Evolutionary conservation across 495 filamentous ascomycete genomes (phyloP).

Genomic region (Talaromyces proteolyticus): DNA sequence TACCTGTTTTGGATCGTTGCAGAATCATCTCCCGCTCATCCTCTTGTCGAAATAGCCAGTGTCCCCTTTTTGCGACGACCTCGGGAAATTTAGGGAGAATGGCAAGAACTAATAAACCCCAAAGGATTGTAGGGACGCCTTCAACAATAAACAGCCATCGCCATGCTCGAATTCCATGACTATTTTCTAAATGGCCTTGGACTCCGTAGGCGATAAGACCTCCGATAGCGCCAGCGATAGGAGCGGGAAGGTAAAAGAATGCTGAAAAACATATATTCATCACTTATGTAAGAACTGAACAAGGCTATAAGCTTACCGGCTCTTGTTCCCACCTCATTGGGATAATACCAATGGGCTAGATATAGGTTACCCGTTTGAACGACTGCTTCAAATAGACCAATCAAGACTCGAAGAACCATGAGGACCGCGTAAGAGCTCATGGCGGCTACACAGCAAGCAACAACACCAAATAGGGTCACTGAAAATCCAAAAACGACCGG

Average conservation of each 20-base stretch:
- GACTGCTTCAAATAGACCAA: constrained; percentile 27
- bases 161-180: constrained; percentile 36
- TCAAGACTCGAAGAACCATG: constrained; percentile 23
- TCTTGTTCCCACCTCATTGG: background rate
- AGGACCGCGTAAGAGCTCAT: constrained; percentile 28
- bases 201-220: constrained; percentile 37
- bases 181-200: constrained; percentile 25
- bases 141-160: constrained; percentile 35
- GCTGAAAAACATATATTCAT: background rate
- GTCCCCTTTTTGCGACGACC: background rate
- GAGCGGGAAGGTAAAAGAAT: constrained; percentile 33
- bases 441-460: constrained; percentile 21
- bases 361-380: constrained; percentile 26
- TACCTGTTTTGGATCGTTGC: background rate
- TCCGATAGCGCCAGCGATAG: constrained; percentile 39
- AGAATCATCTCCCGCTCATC: background rate
- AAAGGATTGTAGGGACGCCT: constrained; percentile 14
- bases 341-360: background rate
- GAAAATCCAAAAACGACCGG: constrained; percentile 24
- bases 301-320: background rate
- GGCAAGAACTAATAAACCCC: background rate
- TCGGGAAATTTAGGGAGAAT: background rate
- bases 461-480: constrained; percentile 27
- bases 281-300: background rate
- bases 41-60: background rate